phyloP scores from a whole-genome alignment of 2,329 filamentous ascomycete species.

The Scytalidium lignicola region DNA sequence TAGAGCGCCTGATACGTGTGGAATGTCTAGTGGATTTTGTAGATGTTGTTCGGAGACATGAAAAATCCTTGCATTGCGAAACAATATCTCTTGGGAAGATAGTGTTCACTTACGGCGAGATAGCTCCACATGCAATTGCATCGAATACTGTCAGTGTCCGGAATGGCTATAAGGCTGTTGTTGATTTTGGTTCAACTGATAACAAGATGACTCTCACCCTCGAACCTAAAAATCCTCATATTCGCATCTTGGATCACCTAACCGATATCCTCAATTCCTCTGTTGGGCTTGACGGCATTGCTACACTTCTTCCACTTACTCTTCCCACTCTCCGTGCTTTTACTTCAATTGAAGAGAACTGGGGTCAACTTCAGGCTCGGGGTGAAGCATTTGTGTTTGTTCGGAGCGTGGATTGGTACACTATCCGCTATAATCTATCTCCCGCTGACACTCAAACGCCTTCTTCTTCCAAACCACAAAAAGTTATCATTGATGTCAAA shows the following conservation, averaged over 20 bases:
- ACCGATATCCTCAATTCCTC: conserved; percentile 51
- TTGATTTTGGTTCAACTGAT: conserved; percentile 50
- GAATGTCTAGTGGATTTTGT: conserved; percentile 68
- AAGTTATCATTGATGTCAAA: conserved; percentile 47
- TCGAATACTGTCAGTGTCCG: conserved; percentile 8
- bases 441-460: conserved; percentile 19
- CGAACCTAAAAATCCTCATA: conserved; percentile 60
- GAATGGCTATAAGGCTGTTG: conserved; percentile 43
- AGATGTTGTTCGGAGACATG: conserved; percentile 55
- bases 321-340: conserved; percentile 61
- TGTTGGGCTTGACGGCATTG: conserved; percentile 43
- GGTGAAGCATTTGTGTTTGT: conserved; percentile 47
- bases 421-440: conserved; percentile 47
- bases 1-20: conserved; percentile 45
- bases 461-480: conserved; percentile 24
- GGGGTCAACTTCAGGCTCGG: conserved; percentile 37
- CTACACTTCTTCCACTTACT: conserved; percentile 52
- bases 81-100: conserved; percentile 58
- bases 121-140: conserved; percentile 11
- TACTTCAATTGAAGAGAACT: conserved; percentile 52
- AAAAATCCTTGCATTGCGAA: conserved; percentile 50
- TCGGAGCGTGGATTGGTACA: conserved; percentile 52
- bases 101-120: conserved; percentile 59
- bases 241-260: conserved; percentile 56
- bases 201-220: conserved; percentile 52